phyloP scores from a whole-genome alignment of 2,329 filamentous ascomycete species.

The Ceratocystis harringtonii region DNA sequence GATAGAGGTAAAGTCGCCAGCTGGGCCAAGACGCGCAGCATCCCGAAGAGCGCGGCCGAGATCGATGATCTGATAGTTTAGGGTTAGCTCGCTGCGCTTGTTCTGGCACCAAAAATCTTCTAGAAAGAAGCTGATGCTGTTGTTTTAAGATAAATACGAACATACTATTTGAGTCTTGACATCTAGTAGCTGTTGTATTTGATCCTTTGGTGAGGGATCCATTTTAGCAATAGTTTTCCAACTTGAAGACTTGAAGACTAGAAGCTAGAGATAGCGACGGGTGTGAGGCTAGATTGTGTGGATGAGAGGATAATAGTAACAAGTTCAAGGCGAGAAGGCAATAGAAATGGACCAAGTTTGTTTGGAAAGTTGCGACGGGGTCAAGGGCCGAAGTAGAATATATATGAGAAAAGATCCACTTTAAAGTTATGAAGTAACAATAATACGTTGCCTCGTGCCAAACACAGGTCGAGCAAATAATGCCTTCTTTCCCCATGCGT shows the following conservation, averaged over 20 bases:
- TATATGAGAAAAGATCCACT: background rate
- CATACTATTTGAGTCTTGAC: slow-evolving; percentile 14
- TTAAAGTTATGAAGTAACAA: background rate
- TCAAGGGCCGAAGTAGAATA: background rate
- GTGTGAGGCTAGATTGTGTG: too few relatives aligned
- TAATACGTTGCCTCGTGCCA: background rate
- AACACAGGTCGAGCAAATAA: too few relatives aligned
- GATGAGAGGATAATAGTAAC: background rate
- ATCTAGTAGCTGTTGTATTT: slow-evolving; percentile 11
- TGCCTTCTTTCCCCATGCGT: too few relatives aligned
- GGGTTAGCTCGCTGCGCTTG: background rate
- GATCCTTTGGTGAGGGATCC: slow-evolving; percentile 2
- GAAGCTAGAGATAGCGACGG: too few relatives aligned
- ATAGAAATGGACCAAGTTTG: background rate
- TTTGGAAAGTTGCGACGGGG: background rate
- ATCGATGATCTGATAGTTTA: slow-evolving; percentile 11
- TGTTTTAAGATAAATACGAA: background rate
- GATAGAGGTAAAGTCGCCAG: slow-evolving; percentile 14
- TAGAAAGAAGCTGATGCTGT: background rate
- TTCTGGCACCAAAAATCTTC: background rate
- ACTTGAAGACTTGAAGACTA: too few relatives aligned
- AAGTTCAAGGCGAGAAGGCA: background rate
- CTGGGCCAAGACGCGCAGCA: slow-evolving; percentile 15
- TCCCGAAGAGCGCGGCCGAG: slow-evolving; percentile 12
- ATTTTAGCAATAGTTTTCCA: background rate